Percentiles rank a stretch among this genome's conserved stretches.
Evolutionary conservation across 108 stramenopile genomes (phyloP).

Genomic region (Nitzschia sp.): DNA sequence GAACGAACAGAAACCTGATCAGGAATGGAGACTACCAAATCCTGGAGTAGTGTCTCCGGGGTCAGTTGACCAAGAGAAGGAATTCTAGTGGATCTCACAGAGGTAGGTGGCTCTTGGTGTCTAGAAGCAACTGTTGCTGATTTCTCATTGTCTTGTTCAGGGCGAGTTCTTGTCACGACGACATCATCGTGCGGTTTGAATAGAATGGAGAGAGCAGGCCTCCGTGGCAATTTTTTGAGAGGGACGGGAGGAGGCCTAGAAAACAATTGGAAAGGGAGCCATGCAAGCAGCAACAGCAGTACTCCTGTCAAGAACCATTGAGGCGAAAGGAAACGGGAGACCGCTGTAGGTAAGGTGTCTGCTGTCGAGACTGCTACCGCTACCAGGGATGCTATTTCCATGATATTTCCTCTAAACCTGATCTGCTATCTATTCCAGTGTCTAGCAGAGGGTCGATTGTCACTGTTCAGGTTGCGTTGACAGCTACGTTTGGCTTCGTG

Average conservation of each 20-base stretch:
- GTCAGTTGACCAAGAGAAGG: neutral
- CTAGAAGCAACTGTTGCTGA: neutral
- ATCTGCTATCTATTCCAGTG: no score
- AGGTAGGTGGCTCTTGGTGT: neutral
- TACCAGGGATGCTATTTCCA: no score
- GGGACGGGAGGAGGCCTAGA: conserved; percentile 71
- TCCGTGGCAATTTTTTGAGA: conserved; percentile 56
- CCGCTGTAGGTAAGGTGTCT: neutral
- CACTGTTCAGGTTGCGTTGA: no score
- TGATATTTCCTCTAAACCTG: no score
- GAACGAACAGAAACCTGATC: neutral
- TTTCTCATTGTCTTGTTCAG: neutral
- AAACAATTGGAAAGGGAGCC: conserved; percentile 39
- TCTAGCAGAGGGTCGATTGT: no score
- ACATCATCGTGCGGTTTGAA: conserved; percentile 78
- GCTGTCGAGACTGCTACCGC: no score
- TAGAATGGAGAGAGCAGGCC: conserved; percentile 71
- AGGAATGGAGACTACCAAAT: neutral
- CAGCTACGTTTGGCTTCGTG: no score
- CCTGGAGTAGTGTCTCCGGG: neutral
- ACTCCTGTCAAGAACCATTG: no score
- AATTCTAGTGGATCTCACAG: neutral
- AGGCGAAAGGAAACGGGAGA: conserved; percentile 18
- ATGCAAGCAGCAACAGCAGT: neutral
- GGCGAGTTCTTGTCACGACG: neutral